Evolutionary conservation across 2,329 filamentous ascomycete species (phyloP), one percentile per base, ranked within the genome.

Genomic region (Pseudogymnoascus verrucosus): DNA sequence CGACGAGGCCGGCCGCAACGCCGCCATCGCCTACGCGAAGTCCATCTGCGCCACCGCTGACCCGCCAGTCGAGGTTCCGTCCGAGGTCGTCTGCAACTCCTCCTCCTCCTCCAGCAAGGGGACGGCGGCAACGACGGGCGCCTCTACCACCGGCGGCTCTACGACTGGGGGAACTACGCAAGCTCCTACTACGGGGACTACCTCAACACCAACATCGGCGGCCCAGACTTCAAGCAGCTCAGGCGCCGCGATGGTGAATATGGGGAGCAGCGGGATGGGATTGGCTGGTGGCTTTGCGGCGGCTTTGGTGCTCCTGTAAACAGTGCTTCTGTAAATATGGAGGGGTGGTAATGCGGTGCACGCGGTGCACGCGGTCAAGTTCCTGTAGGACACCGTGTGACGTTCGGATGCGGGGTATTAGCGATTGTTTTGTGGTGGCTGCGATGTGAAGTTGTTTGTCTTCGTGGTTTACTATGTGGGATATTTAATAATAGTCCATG

Each of bases 1-100:
- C 71, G 67, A 69, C 34, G 23, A 68, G 0, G 68, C 68, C 0
- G 78, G 80, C n/a, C 78, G 82, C 65, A 47, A 66, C 37, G 37
- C 61, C 5, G 71, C 75, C 4, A 69, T 73, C 34, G 23, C 68
- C 8, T 77, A 69, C 63, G 75, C 76, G 8, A 65, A 68, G n/a
- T 71, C 65, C 31, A 67, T 77, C 62, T 77, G 75, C 68, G 66
- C 63, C 39, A 71, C 72, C 2, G 69, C 71, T 34, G 73, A 73
- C 26, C 51, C 51, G 10, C 28, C 51, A 57, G 75, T 77, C 11
- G 60, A 66, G 34, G 65, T 71, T 5, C 68, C 69, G 2, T 63
- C 4, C 61, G 2, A 60, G 34, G 47, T 63, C 10, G 57, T 40
- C 31, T 63, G 62, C 21, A 44, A 19, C 21, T 57, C 60, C 6